phyloP scores from a whole-genome alignment of 331 rosid species.

The Phaseolus coccineus region DNA sequence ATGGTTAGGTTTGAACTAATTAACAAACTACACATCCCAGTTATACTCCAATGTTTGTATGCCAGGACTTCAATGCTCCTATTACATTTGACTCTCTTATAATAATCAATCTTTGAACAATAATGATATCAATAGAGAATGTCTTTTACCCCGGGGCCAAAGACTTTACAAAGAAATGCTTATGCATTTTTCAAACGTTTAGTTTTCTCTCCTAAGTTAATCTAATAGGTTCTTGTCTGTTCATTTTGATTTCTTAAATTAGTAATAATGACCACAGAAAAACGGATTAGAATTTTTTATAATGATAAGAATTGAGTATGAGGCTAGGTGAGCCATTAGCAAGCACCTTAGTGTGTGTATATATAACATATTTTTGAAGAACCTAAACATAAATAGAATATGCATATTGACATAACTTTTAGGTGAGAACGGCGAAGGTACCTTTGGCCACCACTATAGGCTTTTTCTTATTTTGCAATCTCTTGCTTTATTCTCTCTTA shows the following conservation, averaged over 20 bases:
- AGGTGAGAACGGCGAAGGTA: slow-evolving; percentile 35
- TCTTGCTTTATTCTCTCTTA: slow-evolving; percentile 27
- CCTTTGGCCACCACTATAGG: slow-evolving; percentile 38
- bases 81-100: neutral
- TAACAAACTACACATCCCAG: neutral
- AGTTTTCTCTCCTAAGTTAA: neutral
- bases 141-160: slow-evolving; percentile 13
- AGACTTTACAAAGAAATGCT: neutral
- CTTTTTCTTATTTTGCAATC: neutral
- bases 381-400: neutral
- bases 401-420: slow-evolving; percentile 32
- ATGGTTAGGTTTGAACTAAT: neutral
- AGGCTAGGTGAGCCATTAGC: neutral
- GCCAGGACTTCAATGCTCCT: neutral
- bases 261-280: slow-evolving; percentile 4
- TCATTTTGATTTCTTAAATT: slow-evolving; percentile 22
- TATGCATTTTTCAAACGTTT: neutral
- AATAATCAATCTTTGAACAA: slow-evolving; percentile 26
- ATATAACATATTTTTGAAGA: slow-evolving; percentile 11
- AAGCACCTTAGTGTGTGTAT: neutral
- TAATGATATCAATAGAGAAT: slow-evolving; percentile 16
- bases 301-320: neutral
- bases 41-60: neutral
- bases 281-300: neutral
- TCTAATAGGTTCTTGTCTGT: neutral